Percentiles rank a stretch among this genome's conserved stretches.
Conservation (phyloP, 2,329 filamentous ascomycete species). For the Aspergillus fischeri region DNA sequence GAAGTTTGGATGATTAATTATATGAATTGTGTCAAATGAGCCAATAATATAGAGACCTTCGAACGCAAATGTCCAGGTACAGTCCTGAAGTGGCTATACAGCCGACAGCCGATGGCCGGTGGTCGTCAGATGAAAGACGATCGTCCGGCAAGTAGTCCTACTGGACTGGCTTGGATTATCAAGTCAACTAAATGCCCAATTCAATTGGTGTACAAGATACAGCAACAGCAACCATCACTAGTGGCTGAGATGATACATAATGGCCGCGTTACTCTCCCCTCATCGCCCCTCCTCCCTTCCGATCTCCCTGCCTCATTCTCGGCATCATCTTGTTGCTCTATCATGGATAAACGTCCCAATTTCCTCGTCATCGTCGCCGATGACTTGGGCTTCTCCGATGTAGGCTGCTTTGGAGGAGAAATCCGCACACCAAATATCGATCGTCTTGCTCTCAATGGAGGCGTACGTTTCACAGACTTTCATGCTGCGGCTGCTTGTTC, state of each 20-base stretch:
- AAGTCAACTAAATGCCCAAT: not conserved
- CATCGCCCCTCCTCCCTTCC: not conserved
- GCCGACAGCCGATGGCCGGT: conserved; percentile 16
- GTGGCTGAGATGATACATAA: not conserved
- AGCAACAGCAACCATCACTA: not conserved
- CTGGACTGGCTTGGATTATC: not conserved
- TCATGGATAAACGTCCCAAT: conserved; percentile 47
- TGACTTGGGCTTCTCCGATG: conserved; percentile 59
- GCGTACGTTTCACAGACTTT: conserved; percentile 61
- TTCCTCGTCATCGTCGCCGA: conserved; percentile 58
- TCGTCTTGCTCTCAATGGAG: conserved; percentile 45
- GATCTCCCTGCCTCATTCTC: not conserved
- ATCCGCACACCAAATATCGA: conserved; percentile 59
- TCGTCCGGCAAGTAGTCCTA: not conserved
- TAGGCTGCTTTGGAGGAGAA: conserved; percentile 57
- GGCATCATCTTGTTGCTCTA: not conserved
- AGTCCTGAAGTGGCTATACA: not conserved
- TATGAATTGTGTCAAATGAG: not conserved
- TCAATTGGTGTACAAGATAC: not conserved
- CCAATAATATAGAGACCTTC: not conserved
- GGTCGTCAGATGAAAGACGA: not conserved
- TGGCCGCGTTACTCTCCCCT: not conserved
- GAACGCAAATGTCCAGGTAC: not conserved
- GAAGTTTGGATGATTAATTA: not conserved
- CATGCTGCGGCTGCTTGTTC: conserved; percentile 63